These are phyloP conservation scores for Lachnellula cervina DNA, from an alignment of 2,329 filamentous ascomycete genomes.

Conservation along the genomic window DNA sequence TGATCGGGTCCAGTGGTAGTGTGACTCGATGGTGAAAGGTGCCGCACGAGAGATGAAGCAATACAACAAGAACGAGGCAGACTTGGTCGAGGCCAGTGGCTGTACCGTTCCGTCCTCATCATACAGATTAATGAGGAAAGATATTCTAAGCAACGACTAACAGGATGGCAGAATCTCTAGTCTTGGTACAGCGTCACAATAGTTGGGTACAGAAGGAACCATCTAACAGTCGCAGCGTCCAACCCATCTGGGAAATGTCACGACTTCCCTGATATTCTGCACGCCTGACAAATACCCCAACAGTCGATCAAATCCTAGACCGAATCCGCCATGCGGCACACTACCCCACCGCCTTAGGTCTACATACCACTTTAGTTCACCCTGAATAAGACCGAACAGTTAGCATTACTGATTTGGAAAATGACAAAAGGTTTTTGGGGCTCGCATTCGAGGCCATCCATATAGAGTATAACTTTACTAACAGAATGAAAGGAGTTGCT, in stretches of 20 bases:
- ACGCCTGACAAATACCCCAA: conserved; percentile 62
- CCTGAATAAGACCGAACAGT: conserved; percentile 9
- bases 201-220: neutral
- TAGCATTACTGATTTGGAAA: neutral
- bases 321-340: conserved; percentile 68
- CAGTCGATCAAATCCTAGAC: conserved; percentile 66
- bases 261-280: conserved; percentile 61
- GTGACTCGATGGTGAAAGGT: neutral
- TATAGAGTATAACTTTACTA: no score
- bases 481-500: neutral
- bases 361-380: conserved; percentile 62
- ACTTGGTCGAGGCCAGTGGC: neutral
- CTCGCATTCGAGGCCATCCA: neutral
- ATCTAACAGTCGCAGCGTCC: conserved; percentile 36
- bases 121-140: neutral
- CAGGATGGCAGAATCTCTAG: neutral
- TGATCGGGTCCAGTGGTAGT: neutral
- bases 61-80: neutral
- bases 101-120: neutral
- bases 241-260: conserved; percentile 60
- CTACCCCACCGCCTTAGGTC: conserved; percentile 66
- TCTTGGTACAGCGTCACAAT: neutral
- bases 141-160: neutral
- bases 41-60: neutral
- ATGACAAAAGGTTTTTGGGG: no score